phyloP scores from a whole-genome alignment of 352 stramenopile genomes.

The Phytophthora nicotianae region DNA sequence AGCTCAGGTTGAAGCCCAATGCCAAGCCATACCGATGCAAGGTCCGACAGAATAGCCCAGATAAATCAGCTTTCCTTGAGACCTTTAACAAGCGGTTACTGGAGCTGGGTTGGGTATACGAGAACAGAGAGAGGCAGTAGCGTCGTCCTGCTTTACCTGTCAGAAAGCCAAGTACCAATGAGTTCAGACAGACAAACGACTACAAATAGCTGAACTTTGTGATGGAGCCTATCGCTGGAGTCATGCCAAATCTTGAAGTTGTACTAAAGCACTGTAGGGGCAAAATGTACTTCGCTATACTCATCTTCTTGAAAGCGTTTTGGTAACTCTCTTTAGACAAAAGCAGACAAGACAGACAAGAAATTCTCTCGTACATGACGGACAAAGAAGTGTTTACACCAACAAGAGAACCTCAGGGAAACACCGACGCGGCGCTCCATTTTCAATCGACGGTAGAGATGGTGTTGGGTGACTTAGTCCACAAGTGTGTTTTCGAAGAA shows the following conservation, averaged over 20 bases:
- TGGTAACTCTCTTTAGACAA: neutral
- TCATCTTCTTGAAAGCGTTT: neutral
- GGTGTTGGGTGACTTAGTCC: too few species aligned
- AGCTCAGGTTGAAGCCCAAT: constrained; percentile 1
- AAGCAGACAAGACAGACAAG: neutral
- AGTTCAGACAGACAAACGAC: constrained; percentile 3
- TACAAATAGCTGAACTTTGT: constrained; percentile 1
- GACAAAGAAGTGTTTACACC: too few species aligned
- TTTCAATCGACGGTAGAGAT: too few species aligned
- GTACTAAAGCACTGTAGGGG: neutral
- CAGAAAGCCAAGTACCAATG: neutral
- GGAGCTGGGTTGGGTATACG: constrained; percentile 8
- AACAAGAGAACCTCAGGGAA: too few species aligned
- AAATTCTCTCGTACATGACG: too few species aligned
- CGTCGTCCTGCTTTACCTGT: constrained; percentile 11
- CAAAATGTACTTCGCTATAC: neutral
- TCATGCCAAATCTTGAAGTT: constrained; percentile 8
- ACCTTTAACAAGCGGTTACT: constrained; percentile 6
- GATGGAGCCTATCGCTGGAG: constrained; percentile 8
- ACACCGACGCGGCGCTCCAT: too few species aligned
- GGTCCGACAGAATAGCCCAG: constrained; percentile 7
- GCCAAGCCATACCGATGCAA: constrained; percentile 13
- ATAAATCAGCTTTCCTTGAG: constrained; percentile 6
- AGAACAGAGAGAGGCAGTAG: constrained; percentile 8
- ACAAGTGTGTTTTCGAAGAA: too few species aligned